Evolutionary conservation across 768 basidiomycete genomes (phyloP), one percentile per base, ranked within the genome.

Genomic region (Grammothele lineata): DNA sequence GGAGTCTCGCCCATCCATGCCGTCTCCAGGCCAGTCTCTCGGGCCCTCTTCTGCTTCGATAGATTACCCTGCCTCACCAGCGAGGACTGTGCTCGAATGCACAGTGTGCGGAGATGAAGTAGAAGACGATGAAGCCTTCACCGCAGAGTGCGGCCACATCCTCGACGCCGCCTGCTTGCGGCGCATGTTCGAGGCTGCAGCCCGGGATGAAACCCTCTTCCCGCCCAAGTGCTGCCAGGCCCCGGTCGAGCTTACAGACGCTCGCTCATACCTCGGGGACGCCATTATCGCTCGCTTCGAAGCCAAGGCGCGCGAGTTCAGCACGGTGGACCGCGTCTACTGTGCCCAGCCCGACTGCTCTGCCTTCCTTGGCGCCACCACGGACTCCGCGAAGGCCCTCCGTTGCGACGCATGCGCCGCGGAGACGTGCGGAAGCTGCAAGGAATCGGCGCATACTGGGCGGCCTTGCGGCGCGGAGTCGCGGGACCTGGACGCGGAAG

Each of bases 91-190:
- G n/a, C n/a, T 23, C 24, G 24, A 40, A 10, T 40, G 60, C 37
- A 50, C 47, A 2, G 38, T 61, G 19, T 61, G 60, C 46, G 47
- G 51, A 7, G 57, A 58, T 21, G 50, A 51, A 26, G 43, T 50
- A 19, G 40, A 35, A 3, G 45, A 17, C 0, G 41, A 25, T 22
- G n/a, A n/a, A 14, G n/a, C n/a, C n/a, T n/a, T n/a, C n/a, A n/a
- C n/a, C n/a, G n/a, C n/a, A n/a, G n/a, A n/a, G 37, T 60, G 58
- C 36, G 54, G 56, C 3, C 56, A 60, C 34, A n/a, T 32, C 22
- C 57, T 37, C 45, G 56, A 59, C 45, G 32, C 34, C 6, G 14
- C 22, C 1, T 60, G 59, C 35, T 9, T 60, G n/a, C 41, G 36
- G 19, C 12, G 19, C 9, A 49, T 60, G 50, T 60, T 58, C 37